phyloP scores from a whole-genome alignment of 495 filamentous ascomycete species.

The Penicillium alfredii region DNA sequence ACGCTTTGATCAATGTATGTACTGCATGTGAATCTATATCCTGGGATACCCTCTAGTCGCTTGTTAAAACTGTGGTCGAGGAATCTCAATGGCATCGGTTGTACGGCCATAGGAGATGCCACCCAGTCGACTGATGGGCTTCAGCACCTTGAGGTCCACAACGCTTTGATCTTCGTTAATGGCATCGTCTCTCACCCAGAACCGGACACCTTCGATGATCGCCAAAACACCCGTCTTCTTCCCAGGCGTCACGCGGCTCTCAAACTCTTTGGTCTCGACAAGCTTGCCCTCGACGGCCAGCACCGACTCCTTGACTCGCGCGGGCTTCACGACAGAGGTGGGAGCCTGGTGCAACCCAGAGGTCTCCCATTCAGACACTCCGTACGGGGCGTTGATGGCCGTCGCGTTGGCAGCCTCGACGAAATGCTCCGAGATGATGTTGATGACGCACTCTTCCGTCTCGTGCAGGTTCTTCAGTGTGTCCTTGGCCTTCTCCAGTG shows the following conservation, averaged over 20 bases:
- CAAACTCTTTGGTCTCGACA: slow-evolving; percentile 67
- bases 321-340: slow-evolving; percentile 57
- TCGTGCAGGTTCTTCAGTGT: slow-evolving; percentile 66
- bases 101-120: slow-evolving; percentile 76
- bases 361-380: slow-evolving; percentile 73
- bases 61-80: slow-evolving; percentile 46
- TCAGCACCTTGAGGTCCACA: slow-evolving; percentile 64
- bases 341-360: slow-evolving; percentile 69
- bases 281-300: slow-evolving; percentile 78
- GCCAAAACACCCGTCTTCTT: slow-evolving; percentile 68
- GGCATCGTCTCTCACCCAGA: slow-evolving; percentile 88
- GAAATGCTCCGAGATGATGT: slow-evolving; percentile 79
- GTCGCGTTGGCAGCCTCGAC: slow-evolving; percentile 83
- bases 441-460: slow-evolving; percentile 70
- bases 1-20: too few relatives aligned
- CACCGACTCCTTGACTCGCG: slow-evolving; percentile 76
- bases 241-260: slow-evolving; percentile 59
- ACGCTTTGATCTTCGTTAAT: slow-evolving; percentile 67
- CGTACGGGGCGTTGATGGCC: slow-evolving; percentile 71
- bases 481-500: slow-evolving; percentile 62
- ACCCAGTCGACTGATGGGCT: slow-evolving; percentile 72
- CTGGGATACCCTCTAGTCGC: background rate
- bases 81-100: slow-evolving; percentile 70
- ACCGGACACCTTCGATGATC: slow-evolving; percentile 77
- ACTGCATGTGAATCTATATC: background rate